Conservation (phyloP, 345 rosid genomes). For the Dipteronia sinensis region DNA sequence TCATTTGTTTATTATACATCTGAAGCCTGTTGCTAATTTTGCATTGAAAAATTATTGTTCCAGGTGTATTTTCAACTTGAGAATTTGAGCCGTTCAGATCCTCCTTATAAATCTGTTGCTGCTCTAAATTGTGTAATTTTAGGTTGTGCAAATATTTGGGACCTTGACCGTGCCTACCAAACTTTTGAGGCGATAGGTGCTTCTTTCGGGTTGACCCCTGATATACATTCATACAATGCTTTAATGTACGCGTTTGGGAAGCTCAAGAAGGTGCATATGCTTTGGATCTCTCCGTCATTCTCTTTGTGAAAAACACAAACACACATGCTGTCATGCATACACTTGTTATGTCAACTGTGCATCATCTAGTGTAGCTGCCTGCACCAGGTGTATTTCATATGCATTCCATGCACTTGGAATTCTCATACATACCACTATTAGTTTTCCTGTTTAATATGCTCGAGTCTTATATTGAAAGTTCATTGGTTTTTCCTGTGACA, state of each 20-base stretch:
- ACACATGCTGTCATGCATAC: neutral
- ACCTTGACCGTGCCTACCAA: constrained; percentile 90
- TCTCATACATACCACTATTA: neutral
- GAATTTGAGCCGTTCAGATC: constrained; percentile 65
- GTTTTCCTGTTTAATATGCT: constrained; percentile 13
- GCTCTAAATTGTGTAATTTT: constrained; percentile 88
- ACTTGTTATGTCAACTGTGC: neutral
- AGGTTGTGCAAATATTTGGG: constrained; percentile 97
- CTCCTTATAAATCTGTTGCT: constrained; percentile 89
- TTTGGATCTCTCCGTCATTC: constrained; percentile 19
- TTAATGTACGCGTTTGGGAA: constrained; percentile 84
- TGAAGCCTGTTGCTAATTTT: constrained; percentile 17
- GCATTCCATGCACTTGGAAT: neutral
- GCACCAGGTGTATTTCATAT: neutral
- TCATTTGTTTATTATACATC: neutral
- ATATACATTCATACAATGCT: constrained; percentile 86
- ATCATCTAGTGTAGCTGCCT: neutral
- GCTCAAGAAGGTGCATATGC: constrained; percentile 67
- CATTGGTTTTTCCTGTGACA: constrained; percentile 35
- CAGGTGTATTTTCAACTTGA: constrained; percentile 95
- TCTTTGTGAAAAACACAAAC: neutral
- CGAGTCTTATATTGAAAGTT: constrained; percentile 16
- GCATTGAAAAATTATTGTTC: constrained; percentile 10
- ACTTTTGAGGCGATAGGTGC: constrained; percentile 87
- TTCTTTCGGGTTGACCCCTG: constrained; percentile 75